These are phyloP conservation scores for Tetrapisispora arboricola DNA, from an alignment of 805 yeast species.

Conservation along the genomic window DNA sequence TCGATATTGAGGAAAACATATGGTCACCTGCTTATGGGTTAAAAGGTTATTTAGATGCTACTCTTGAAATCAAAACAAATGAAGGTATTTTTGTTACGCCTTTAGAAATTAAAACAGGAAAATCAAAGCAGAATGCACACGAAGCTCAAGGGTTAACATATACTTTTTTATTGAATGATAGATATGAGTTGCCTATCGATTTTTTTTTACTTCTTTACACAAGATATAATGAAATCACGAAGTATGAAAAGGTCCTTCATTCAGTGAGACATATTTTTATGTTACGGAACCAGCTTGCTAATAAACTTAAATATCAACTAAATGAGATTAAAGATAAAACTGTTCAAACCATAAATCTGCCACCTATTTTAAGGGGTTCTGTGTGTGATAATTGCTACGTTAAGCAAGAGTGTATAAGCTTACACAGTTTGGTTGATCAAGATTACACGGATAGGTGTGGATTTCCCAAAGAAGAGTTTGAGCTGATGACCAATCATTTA, in stretches of 20 bases:
- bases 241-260: slow-evolving; percentile 40
- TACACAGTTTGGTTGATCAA: slow-evolving; percentile 47
- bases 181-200: slow-evolving; percentile 60
- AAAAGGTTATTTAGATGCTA: slow-evolving; percentile 83
- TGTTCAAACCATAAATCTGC: slow-evolving; percentile 32
- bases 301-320: slow-evolving; percentile 20
- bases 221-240: slow-evolving; percentile 43
- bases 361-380: slow-evolving; percentile 42
- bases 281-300: slow-evolving; percentile 48
- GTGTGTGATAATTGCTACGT: slow-evolving; percentile 54
- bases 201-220: slow-evolving; percentile 69
- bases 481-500: slow-evolving; percentile 42
- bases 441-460: slow-evolving; percentile 51
- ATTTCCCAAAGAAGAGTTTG: slow-evolving; percentile 37
- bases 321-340: slow-evolving; percentile 9
- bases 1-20: slow-evolving; percentile 83
- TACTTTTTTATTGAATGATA: slow-evolving; percentile 64
- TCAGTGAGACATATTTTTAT: slow-evolving; percentile 63
- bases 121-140: slow-evolving; percentile 50
- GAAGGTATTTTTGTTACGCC: slow-evolving; percentile 51
- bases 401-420: slow-evolving; percentile 51
- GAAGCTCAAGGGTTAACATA: slow-evolving; percentile 82
- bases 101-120: slow-evolving; percentile 85
- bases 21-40: slow-evolving; percentile 89
- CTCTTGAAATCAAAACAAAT: slow-evolving; percentile 49